Evolutionary conservation across 192 early-diverging fungal genomes (phyloP).

Genomic region (Entomortierella beljakovae): DNA sequence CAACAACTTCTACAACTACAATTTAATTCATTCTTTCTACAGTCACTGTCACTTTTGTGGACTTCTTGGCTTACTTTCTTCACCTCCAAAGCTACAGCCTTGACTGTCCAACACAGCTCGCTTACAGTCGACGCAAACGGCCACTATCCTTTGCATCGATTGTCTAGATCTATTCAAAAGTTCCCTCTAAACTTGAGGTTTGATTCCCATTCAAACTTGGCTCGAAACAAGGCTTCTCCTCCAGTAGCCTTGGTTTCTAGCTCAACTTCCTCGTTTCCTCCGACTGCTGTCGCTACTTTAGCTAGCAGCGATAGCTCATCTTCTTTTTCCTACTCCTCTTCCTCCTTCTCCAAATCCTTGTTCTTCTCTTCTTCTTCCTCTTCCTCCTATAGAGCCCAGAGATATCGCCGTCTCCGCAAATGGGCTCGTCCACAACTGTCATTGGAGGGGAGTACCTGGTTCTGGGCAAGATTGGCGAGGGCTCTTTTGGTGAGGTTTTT

Average conservation of each 20-base stretch:
- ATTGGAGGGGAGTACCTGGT: conserved; percentile 66
- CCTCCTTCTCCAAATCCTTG: background rate
- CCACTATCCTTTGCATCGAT: conserved; percentile 32
- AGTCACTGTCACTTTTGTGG: conserved; percentile 4
- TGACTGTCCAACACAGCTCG: conserved; percentile 9
- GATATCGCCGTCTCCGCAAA: conserved; percentile 41
- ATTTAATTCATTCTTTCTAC: background rate
- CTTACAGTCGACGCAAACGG: conserved; percentile 31
- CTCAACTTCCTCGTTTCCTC: conserved; percentile 1
- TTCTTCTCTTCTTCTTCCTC: background rate
- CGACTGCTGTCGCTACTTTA: conserved; percentile 1
- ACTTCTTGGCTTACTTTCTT: background rate
- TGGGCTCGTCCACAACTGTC: conserved; percentile 56
- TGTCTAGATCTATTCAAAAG: conserved; percentile 1
- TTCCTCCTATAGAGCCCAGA: conserved; percentile 35
- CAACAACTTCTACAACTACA: background rate
- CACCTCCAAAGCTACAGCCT: background rate
- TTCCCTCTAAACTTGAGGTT: conserved; percentile 8
- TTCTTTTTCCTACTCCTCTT: background rate
- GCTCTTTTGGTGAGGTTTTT: conserved; percentile 73
- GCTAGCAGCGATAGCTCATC: background rate
- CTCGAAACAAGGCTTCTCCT: conserved; percentile 21
- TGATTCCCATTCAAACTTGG: background rate
- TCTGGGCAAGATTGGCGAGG: conserved; percentile 69
- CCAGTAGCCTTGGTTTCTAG: conserved; percentile 23